Percentiles rank a stretch among this genome's conserved stretches.
Conservation (phyloP, 2,329 filamentous ascomycete species). For the Stachybotrys echinatus region DNA sequence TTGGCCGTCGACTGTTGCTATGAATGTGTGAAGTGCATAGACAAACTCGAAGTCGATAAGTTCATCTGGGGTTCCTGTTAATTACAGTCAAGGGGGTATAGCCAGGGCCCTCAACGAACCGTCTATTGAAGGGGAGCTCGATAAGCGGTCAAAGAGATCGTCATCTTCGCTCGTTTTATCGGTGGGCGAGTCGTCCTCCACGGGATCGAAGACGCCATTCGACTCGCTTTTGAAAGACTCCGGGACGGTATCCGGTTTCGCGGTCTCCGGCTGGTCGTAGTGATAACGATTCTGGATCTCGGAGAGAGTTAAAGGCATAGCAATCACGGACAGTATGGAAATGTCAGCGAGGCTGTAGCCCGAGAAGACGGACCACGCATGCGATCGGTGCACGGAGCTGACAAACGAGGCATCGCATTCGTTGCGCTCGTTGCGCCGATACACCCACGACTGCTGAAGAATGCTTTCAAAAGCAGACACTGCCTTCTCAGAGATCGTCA, state of each 20-base stretch:
- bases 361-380: background rate
- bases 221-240: background rate
- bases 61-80: background rate
- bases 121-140: background rate
- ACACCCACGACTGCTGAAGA: too few relatives aligned
- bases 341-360: background rate
- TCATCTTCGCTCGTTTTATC: background rate
- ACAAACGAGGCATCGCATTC: too few relatives aligned
- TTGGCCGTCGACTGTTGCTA: background rate
- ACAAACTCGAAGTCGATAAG: background rate
- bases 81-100: background rate
- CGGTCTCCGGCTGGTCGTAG: background rate
- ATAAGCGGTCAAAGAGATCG: background rate
- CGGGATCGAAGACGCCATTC: background rate
- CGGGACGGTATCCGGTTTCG: too few relatives aligned
- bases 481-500: too few relatives aligned
- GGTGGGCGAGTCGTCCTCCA: background rate
- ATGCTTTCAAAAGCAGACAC: too few relatives aligned
- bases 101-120: background rate
- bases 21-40: background rate
- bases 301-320: background rate
- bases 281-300: background rate
- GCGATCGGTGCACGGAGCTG: background rate
- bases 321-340: background rate
- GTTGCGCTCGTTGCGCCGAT: too few relatives aligned